These are phyloP conservation scores for Spathaspora hagerdaliae DNA, from an alignment of 805 yeast genomes.

Conservation along the genomic window DNA sequence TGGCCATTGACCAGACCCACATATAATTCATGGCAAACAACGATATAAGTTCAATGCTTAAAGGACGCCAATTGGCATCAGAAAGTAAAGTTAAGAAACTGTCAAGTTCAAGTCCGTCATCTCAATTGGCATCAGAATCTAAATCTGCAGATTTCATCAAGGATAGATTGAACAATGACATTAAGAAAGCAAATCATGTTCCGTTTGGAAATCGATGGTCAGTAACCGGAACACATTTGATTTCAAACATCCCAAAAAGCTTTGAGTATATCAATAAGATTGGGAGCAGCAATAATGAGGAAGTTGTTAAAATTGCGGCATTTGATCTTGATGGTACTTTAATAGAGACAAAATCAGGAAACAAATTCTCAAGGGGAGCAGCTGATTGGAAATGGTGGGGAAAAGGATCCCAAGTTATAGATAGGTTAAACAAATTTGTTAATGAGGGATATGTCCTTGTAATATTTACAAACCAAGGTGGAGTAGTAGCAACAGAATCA, in stretches of 20 bases:
- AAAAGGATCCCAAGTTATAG: slow-evolving; percentile 9
- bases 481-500: slow-evolving; percentile 38
- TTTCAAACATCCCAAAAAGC: slow-evolving; percentile 35
- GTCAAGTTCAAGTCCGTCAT: slow-evolving; percentile 1
- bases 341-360: slow-evolving; percentile 60
- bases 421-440: slow-evolving; percentile 18
- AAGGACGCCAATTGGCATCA: neutral
- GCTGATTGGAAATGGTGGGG: slow-evolving; percentile 67
- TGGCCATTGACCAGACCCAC: too few relatives aligned
- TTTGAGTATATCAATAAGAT: slow-evolving; percentile 4
- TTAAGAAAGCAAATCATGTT: neutral
- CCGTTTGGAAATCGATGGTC: slow-evolving; percentile 14
- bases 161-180: neutral
- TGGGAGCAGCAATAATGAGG: neutral
- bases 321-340: slow-evolving; percentile 88
- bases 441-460: slow-evolving; percentile 43
- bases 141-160: neutral
- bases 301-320: slow-evolving; percentile 48
- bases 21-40: neutral
- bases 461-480: slow-evolving; percentile 86
- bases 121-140: neutral
- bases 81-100: slow-evolving; percentile 3
- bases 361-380: slow-evolving; percentile 52
- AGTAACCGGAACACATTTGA: slow-evolving; percentile 39
- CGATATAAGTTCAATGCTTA: slow-evolving; percentile 11